Evolutionary conservation across 441 rosid species (phyloP), one percentile per base, ranked within the genome.

Genomic region (Corymbia citriodora): DNA sequence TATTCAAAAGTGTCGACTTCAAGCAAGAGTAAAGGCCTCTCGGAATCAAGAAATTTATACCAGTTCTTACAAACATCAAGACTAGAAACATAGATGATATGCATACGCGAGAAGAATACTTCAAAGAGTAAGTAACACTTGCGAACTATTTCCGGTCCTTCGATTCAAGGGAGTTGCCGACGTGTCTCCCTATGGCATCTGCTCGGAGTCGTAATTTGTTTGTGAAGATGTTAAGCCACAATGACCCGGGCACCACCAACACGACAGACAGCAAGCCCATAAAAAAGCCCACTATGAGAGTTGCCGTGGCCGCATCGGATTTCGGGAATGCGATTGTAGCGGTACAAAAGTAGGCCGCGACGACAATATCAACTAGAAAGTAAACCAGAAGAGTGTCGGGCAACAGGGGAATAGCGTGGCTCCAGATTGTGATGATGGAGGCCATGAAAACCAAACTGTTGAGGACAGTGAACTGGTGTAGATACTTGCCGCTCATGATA

Each of bases 181-280:
- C 61, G 61, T 23, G 61, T 57, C 61, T 57, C 61, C 61, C 57
- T 8, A 9, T 7, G 23, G 57, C 57, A 55, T 7, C 17, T 9
- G 17, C 19, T 57, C 9, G 1, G 61, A 19, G 27, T 23, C 4
- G 2, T 0, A 0, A 1, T 57, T 2, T 10, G 27, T 21, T 18
- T 8, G 0, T 55, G 25, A 3, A 2, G 59, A 18, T 4, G 2
- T 3, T 8, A 0, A 3, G 0, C 10, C 1, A 8, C 19, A 18
- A 2, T 8, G 1, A 19, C 1, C 0, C 8, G 3, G 25, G 4
- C 23, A 55, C 3, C 25, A 6, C 9, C 2, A 55, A 8, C 61
- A 1, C 5, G 11, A 2, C 25, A 9, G 21, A 10, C 11, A 57
- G 25, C 23, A 0, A 21, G 61, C 11, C 9, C 61, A 1, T 0